Conservation (phyloP, 1,284 basidiomycete genomes). For the Ustilago sp. region DNA sequence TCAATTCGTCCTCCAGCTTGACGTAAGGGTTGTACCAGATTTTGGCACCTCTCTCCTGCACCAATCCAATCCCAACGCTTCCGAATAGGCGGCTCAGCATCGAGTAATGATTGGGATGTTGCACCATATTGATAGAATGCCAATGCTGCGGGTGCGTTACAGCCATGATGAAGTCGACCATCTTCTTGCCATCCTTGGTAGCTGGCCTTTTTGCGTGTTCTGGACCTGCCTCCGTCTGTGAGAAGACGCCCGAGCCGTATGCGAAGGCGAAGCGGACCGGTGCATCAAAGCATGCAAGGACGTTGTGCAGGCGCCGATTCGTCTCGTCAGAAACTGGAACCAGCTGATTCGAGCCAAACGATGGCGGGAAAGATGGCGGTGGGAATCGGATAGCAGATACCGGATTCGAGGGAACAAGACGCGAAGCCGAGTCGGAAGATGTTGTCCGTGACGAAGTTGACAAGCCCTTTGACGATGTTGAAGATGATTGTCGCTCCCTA, state of each 20-base stretch:
- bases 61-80: slow-evolving; percentile 78
- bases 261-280: slow-evolving; percentile 93
- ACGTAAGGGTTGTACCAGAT: slow-evolving; percentile 77
- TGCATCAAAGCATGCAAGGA: slow-evolving; percentile 74
- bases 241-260: slow-evolving; percentile 93
- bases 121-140: slow-evolving; percentile 92
- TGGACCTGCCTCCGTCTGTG: slow-evolving; percentile 78
- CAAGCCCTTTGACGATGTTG: background rate
- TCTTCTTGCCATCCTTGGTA: slow-evolving; percentile 68
- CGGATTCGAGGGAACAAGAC: slow-evolving; percentile 24
- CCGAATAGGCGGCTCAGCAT: slow-evolving; percentile 84
- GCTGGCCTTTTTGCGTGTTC: slow-evolving; percentile 69
- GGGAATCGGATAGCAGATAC: slow-evolving; percentile 28
- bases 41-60: slow-evolving; percentile 85
- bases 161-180: slow-evolving; percentile 96
- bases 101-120: slow-evolving; percentile 90
- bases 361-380: slow-evolving; percentile 49
- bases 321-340: slow-evolving; percentile 47
- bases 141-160: slow-evolving; percentile 91
- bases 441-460: slow-evolving; percentile 15
- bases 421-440: slow-evolving; percentile 6
- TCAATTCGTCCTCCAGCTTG: slow-evolving; percentile 74
- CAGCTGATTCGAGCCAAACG: slow-evolving; percentile 61
- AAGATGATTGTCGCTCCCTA: background rate
- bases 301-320: slow-evolving; percentile 31